These are phyloP conservation scores for Verticillium isaacii DNA, from an alignment of 2,329 filamentous ascomycete genomes.

Conservation along the genomic window DNA sequence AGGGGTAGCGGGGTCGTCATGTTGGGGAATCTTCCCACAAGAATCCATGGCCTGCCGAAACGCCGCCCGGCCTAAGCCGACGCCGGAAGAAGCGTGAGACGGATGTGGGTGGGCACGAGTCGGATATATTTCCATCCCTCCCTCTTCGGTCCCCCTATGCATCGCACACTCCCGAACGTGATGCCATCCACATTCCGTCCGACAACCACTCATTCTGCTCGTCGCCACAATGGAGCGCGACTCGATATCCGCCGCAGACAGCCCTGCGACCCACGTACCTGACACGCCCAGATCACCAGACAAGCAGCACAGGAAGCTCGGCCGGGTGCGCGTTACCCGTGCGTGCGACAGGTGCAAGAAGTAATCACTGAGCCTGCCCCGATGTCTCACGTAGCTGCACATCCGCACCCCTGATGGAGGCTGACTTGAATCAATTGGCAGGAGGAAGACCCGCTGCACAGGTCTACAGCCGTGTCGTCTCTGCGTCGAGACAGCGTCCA, in stretches of 20 bases:
- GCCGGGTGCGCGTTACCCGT: constrained; percentile 9
- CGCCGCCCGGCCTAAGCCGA: background rate
- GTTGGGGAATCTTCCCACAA: background rate
- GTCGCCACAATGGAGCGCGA: background rate
- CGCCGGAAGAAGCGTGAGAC: background rate
- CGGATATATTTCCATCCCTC: background rate
- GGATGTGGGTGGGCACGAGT: background rate
- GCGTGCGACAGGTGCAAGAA: constrained; percentile 44
- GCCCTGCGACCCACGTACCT: background rate
- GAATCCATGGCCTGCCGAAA: background rate
- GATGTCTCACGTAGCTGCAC: background rate
- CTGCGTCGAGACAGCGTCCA: constrained; percentile 22
- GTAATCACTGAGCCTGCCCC: constrained; percentile 20
- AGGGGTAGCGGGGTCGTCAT: background rate
- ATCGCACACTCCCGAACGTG: too few relatives aligned
- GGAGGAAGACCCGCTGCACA: constrained; percentile 29
- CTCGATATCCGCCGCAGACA: background rate
- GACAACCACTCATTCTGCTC: background rate
- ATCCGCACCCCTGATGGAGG: too few relatives aligned
- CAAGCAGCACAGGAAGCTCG: background rate
- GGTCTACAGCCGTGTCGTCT: constrained; percentile 25
- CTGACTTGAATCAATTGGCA: constrained; percentile 3
- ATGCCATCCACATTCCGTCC: background rate
- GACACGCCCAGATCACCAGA: background rate
- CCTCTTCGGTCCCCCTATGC: background rate